Base-by-base conservation (phyloP, 768 basidiomycete species). In the Ramaria rubella region DNA sequence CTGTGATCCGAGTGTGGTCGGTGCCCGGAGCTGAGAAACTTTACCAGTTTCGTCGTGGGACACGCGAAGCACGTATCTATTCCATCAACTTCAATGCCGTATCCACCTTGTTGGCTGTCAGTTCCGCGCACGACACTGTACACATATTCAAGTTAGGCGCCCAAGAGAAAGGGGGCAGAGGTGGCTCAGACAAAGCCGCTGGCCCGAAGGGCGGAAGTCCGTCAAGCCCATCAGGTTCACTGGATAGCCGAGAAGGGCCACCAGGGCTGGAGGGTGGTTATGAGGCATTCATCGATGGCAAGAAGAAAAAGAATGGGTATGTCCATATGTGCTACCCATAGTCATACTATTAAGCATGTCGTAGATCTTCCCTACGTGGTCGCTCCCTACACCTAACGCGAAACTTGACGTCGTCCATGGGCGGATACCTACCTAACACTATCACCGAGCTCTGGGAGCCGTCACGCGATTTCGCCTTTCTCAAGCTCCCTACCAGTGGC, bases 371-470 rank as follows among this genome's bases (percentile, higher is more conserved):
- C 12, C 46, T 48, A n/a, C 71, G 92, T 24, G 78, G 86, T 23
- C 82, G 81, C 56, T 91, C 89, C 3, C 60, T 90, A 64, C 84
- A 89, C 52, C 67, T 93, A 63, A 86, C 88, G 3, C 86, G 87
- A 64, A 80, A 77, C 45, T 67, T 93, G 42, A 85, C 89, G 0
- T 77, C 85, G n/a, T 85, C 87, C 3, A 76, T 92, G 17, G 90
- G 92, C 15, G 86, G 86, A 0, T 92, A 92, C 64, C 77, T 94
- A 0, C 95, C 95, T 0, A 88, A 86, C 61, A 86, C 90, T 1
- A 70, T 98, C 45, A 90, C 93, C 19, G 95, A 96, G 68, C 83
- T 98, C 73, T 99, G 94, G 94, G 96, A 98, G 63, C 96, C 96
- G 0, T 79, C 90, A 33, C 77, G 95, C 6, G 95, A 96, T 66